Conservation (phyloP, 2,329 filamentous ascomycete species). For the Rhynchosporium agropyri region DNA sequence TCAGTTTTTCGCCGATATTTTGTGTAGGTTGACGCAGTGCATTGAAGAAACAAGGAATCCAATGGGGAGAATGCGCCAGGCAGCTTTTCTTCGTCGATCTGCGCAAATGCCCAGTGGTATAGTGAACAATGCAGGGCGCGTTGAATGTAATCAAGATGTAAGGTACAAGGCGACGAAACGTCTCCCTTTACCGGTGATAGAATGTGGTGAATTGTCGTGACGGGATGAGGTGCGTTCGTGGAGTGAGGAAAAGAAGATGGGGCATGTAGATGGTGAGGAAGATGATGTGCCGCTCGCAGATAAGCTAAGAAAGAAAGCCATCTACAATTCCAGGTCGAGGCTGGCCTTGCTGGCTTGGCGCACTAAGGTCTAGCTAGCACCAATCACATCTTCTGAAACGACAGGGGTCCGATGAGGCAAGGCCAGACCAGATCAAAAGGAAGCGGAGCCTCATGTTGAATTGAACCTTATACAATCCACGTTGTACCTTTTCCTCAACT, state of each 20-base stretch:
- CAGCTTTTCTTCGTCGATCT: background rate
- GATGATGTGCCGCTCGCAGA: background rate
- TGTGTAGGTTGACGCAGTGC: slow-evolving; percentile 11
- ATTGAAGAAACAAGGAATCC: background rate
- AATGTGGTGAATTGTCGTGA: too few relatives aligned
- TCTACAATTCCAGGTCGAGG: too few relatives aligned
- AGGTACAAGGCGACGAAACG: too few relatives aligned
- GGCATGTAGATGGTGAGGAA: background rate
- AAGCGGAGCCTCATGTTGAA: slow-evolving; percentile 1
- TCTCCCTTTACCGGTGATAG: too few relatives aligned
- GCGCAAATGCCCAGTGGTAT: too few relatives aligned
- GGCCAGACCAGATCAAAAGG: slow-evolving; percentile 1
- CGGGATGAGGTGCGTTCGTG: too few relatives aligned
- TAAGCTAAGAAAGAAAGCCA: background rate
- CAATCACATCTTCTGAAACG: background rate
- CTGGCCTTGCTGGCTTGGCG: too few relatives aligned
- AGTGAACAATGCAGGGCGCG: too few relatives aligned
- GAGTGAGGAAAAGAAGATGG: background rate
- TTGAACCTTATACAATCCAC: background rate
- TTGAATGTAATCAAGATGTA: too few relatives aligned
- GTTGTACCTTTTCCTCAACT: background rate
- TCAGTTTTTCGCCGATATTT: background rate
- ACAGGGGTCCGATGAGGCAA: background rate
- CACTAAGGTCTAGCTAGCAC: background rate
- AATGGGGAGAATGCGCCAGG: slow-evolving; percentile 1